phyloP scores from a whole-genome alignment of 495 filamentous ascomycete genomes.

The Hyaloscypha hepaticicola region DNA sequence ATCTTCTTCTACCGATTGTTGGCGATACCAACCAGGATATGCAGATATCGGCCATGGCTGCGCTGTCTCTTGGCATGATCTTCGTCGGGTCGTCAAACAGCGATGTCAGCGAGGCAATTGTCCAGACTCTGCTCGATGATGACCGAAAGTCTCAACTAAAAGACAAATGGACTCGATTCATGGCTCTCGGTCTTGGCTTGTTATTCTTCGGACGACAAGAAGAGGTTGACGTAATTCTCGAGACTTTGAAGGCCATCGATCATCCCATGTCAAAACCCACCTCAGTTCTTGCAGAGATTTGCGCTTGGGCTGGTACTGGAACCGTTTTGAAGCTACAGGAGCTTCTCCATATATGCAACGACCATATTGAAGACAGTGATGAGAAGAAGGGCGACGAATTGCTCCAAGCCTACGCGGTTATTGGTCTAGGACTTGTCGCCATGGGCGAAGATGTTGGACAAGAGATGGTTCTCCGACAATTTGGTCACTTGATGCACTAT shows the following conservation, averaged over 20 bases:
- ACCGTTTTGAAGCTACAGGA: constrained; percentile 96
- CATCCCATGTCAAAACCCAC: constrained; percentile 93
- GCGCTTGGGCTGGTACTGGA: constrained; percentile 96
- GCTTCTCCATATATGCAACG: constrained; percentile 93
- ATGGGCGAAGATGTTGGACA: constrained; percentile 99
- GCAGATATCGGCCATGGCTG: constrained; percentile 95
- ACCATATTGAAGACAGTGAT: constrained; percentile 87
- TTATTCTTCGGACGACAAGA: constrained; percentile 96
- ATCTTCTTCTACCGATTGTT: constrained; percentile 81
- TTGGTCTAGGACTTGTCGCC: constrained; percentile 89
- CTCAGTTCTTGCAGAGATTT: constrained; percentile 87
- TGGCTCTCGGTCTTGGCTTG: constrained; percentile 90
- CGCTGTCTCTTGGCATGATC: constrained; percentile 83
- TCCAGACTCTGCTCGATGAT: constrained; percentile 88
- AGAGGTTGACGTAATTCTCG: constrained; percentile 91
- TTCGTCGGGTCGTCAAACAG: constrained; percentile 91
- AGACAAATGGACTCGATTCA: constrained; percentile 97
- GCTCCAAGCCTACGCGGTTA: constrained; percentile 90
- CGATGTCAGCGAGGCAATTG: constrained; percentile 83
- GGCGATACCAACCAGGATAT: constrained; percentile 78
- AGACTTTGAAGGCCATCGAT: constrained; percentile 92
- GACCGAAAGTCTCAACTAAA: constrained; percentile 84
- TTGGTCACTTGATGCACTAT: constrained; percentile 99
- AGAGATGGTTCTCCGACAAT: constrained; percentile 97
- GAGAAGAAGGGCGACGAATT: constrained; percentile 93